These are phyloP conservation scores for Populus deltoides DNA, from an alignment of 345 rosid species.

Conservation along the genomic window DNA sequence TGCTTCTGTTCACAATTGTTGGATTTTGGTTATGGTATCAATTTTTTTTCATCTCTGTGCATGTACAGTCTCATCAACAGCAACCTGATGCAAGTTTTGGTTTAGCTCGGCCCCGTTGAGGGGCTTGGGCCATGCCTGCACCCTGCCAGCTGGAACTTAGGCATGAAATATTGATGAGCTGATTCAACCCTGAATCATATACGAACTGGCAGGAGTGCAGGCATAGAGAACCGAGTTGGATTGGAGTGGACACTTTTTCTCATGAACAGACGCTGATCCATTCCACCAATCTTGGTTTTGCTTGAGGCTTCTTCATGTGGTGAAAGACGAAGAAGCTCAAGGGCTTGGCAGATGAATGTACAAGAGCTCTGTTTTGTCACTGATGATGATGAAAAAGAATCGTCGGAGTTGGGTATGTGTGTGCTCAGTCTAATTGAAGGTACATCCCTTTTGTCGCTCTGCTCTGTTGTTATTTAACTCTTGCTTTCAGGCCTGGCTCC, in stretches of 20 bases:
- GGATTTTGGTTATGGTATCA: neutral
- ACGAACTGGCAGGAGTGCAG: conserved; percentile 56
- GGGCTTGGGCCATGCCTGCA: conserved; percentile 94
- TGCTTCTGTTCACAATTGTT: neutral
- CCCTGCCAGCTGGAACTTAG: conserved; percentile 28
- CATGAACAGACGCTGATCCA: conserved; percentile 3
- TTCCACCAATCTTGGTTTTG: conserved; percentile 30
- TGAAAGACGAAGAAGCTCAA: conserved; percentile 33
- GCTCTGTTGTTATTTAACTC: no score
- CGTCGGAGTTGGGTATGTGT: conserved; percentile 17
- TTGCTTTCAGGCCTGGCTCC: neutral
- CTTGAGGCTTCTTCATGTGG: conserved; percentile 27
- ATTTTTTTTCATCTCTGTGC: neutral
- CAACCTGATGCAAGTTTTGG: conserved; percentile 75
- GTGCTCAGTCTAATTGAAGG: conserved; percentile 23
- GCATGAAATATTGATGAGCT: conserved; percentile 19
- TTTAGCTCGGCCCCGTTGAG: conserved; percentile 92
- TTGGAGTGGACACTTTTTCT: conserved; percentile 18
- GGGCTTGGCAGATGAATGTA: conserved; percentile 12
- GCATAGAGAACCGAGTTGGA: conserved; percentile 53
- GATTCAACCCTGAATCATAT: conserved; percentile 2
- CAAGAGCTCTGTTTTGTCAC: conserved; percentile 16
- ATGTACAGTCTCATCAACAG: conserved; percentile 57
- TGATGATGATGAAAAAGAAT: conserved; percentile 22
- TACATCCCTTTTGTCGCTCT: neutral